These are phyloP conservation scores for Alternaria atra DNA, from an alignment of 2,329 filamentous ascomycete genomes.

Conservation along the genomic window DNA sequence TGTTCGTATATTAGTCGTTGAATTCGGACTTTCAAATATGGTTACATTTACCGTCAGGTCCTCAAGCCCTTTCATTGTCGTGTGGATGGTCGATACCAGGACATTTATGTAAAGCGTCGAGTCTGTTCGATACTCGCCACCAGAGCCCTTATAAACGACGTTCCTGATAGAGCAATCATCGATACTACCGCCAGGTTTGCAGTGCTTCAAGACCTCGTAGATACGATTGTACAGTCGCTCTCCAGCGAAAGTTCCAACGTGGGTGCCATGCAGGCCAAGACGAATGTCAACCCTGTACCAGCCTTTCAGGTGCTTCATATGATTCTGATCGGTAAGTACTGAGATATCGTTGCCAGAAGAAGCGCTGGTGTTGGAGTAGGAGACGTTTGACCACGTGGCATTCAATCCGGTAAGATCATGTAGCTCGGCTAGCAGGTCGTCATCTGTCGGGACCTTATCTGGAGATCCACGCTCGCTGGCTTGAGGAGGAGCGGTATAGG, in stretches of 20 bases:
- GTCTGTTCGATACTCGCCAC: background rate
- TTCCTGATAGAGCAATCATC: conserved; percentile 1
- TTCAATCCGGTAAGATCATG: background rate
- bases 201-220: conserved; percentile 1
- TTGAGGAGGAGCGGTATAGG: background rate
- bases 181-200: background rate
- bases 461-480: background rate
- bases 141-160: background rate
- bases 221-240: conserved; percentile 11
- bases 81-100: background rate
- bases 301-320: background rate
- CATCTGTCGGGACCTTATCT: background rate
- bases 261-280: background rate
- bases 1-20: background rate
- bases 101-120: background rate
- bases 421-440: background rate
- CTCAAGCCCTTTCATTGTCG: background rate
- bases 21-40: too few species aligned
- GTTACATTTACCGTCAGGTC: conserved; percentile 2
- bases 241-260: conserved; percentile 7
- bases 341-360: background rate
- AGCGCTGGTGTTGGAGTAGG: background rate
- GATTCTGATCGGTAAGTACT: background rate
- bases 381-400: background rate
- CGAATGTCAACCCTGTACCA: conserved; percentile 12